phyloP scores from a whole-genome alignment of 805 yeast species.

The Ogataea pini region DNA sequence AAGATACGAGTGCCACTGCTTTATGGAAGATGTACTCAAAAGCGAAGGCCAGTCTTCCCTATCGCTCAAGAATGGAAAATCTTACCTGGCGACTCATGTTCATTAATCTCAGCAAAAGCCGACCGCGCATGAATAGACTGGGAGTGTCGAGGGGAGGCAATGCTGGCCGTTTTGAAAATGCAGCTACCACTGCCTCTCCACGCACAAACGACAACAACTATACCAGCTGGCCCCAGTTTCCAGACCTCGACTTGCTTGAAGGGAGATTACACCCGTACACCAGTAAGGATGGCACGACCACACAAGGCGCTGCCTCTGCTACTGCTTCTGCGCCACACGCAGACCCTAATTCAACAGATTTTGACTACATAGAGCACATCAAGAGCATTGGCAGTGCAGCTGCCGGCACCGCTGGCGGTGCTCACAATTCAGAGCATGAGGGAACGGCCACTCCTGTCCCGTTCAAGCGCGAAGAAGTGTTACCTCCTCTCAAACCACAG shows the following conservation, averaged over 20 bases:
- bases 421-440: background rate
- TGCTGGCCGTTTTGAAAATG: background rate
- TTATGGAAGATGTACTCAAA: constrained; percentile 82
- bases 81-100: constrained; percentile 87
- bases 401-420: constrained; percentile 11
- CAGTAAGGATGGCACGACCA: background rate
- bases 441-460: constrained; percentile 4
- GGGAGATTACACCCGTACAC: constrained; percentile 5
- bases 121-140: constrained; percentile 6
- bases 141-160: background rate
- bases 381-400: constrained; percentile 45
- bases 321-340: constrained; percentile 3
- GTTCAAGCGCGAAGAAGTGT: constrained; percentile 28
- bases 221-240: constrained; percentile 38
- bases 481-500: constrained; percentile 27
- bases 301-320: background rate
- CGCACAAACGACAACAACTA: constrained; percentile 22
- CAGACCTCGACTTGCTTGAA: constrained; percentile 30
- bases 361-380: constrained; percentile 66
- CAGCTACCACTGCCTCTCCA: background rate
- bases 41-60: constrained; percentile 74
- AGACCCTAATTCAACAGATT: constrained; percentile 54
- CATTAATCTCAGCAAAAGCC: constrained; percentile 37
- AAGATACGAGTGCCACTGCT: constrained; percentile 48
- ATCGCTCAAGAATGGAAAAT: constrained; percentile 76